A percentile compares a stretch with the other conserved stretches of the same genome.
Evolutionary conservation across 2,329 filamentous ascomycete species (phyloP).

Genomic region (Pseudovirgaria hyperparasitica): DNA sequence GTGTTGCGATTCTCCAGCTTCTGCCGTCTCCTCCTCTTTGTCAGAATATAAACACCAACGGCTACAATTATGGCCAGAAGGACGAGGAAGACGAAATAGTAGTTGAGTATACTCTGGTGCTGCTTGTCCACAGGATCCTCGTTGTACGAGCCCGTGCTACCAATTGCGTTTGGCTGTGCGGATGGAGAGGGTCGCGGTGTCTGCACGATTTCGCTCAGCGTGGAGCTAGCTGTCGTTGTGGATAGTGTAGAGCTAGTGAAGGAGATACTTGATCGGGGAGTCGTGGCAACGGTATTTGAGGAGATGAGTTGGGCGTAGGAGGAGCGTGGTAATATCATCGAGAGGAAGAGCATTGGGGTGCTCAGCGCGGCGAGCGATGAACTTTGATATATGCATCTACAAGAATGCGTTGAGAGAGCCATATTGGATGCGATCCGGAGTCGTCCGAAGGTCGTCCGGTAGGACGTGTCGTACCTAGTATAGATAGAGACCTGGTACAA

Average conservation of each 20-base stretch:
- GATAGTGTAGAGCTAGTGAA: background rate
- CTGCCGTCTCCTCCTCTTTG: slow-evolving; percentile 28
- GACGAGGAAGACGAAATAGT: slow-evolving; percentile 46
- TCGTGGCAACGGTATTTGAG: slow-evolving; percentile 11
- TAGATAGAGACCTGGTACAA: no score
- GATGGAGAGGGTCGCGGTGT: slow-evolving; percentile 2
- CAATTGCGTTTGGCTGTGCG: slow-evolving; percentile 6
- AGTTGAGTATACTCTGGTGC: slow-evolving; percentile 23
- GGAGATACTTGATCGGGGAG: slow-evolving; percentile 1
- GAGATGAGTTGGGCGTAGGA: slow-evolving; percentile 22
- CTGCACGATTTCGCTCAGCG: background rate
- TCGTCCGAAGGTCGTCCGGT: no score
- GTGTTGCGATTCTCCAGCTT: slow-evolving; percentile 13
- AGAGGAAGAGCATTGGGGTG: slow-evolving; percentile 6
- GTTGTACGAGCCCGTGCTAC: slow-evolving; percentile 2
- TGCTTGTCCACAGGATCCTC: slow-evolving; percentile 2
- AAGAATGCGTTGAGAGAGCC: no score
- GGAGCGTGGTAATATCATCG: slow-evolving; percentile 21
- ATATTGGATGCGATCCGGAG: no score
- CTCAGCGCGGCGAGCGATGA: no score
- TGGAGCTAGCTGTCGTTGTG: background rate
- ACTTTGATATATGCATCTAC: no score
- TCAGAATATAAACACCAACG: slow-evolving; percentile 30
- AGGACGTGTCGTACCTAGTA: no score
- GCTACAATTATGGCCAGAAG: slow-evolving; percentile 34